A percentile compares a stretch with the other conserved stretches of the same genome.
phyloP scores from a whole-genome alignment of 441 rosid genomes.

The Brassica balearica region DNA sequence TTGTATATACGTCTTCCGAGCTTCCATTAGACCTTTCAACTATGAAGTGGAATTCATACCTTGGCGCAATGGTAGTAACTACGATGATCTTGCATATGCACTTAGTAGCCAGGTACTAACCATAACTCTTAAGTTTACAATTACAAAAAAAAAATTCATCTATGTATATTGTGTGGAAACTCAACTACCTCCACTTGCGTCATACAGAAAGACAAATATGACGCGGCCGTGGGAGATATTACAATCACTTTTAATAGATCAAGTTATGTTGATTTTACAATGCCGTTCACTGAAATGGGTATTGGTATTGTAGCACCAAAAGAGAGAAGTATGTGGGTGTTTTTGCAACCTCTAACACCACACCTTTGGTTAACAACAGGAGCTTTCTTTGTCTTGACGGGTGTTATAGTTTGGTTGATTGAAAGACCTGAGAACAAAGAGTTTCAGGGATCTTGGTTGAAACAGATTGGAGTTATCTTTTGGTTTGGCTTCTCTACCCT shows the following conservation, averaged over 20 bases:
- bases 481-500: conserved; percentile 59
- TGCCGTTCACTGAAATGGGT: conserved; percentile 54
- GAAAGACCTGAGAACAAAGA: conserved; percentile 46
- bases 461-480: conserved; percentile 48
- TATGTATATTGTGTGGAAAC: not conserved
- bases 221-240: conserved; percentile 55
- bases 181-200: not conserved
- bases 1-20: conserved; percentile 48
- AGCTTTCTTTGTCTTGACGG: conserved; percentile 46
- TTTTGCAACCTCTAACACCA: conserved; percentile 49
- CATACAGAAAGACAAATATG: conserved; percentile 41
- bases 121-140: not conserved
- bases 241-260: conserved; percentile 49
- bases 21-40: conserved; percentile 34
- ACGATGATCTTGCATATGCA: conserved; percentile 40
- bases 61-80: conserved; percentile 37
- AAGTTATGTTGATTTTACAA: conserved; percentile 47
- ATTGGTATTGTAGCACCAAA: conserved; percentile 47
- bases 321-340: conserved; percentile 50
- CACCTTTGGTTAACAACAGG: conserved; percentile 52
- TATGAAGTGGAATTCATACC: conserved; percentile 36
- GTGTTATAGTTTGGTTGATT: conserved; percentile 51
- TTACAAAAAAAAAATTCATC: not conserved
- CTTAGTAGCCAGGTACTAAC: conserved; percentile 44
- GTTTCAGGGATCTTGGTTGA: conserved; percentile 46